phyloP scores from a whole-genome alignment of 768 basidiomycete species.

The Tylopilus sp. region DNA sequence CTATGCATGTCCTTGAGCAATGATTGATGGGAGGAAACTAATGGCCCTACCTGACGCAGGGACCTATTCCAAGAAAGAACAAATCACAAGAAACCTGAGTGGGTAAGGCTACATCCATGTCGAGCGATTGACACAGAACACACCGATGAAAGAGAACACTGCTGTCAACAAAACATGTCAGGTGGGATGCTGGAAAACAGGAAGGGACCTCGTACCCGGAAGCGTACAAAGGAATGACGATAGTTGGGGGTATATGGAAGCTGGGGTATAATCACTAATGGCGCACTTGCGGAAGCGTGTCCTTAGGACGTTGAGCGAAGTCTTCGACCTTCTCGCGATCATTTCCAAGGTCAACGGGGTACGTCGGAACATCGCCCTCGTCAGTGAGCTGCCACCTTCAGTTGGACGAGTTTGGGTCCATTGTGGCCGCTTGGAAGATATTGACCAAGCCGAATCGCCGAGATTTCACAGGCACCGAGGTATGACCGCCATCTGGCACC shows the following conservation, averaged over 20 bases:
- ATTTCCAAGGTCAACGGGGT: too few relatives aligned
- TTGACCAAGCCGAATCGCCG: too few relatives aligned
- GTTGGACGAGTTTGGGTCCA: too few relatives aligned
- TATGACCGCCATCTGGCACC: background rate
- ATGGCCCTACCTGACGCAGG: slow-evolving; percentile 4
- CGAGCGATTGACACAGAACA: background rate
- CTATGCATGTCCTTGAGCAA: background rate
- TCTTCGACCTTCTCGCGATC: too few relatives aligned
- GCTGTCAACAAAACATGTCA: background rate
- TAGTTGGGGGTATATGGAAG: too few relatives aligned
- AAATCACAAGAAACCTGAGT: background rate
- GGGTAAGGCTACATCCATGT: background rate
- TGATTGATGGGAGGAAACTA: too few relatives aligned
- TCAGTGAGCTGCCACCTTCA: too few relatives aligned
- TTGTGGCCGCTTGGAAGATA: too few relatives aligned
- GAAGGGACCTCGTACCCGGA: background rate
- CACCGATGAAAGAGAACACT: background rate
- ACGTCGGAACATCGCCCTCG: too few relatives aligned
- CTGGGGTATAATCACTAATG: background rate
- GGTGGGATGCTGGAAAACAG: background rate
- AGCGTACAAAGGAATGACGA: too few relatives aligned
- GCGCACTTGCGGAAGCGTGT: background rate
- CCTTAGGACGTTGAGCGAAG: too few relatives aligned
- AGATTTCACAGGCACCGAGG: too few relatives aligned
- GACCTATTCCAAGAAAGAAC: background rate